Percentiles rank a stretch among this genome's conserved stretches.
These are phyloP conservation scores for Chlamydomonas sphaeroides DNA, from an alignment of 139 green algal genomes.

Conservation along the genomic window DNA sequence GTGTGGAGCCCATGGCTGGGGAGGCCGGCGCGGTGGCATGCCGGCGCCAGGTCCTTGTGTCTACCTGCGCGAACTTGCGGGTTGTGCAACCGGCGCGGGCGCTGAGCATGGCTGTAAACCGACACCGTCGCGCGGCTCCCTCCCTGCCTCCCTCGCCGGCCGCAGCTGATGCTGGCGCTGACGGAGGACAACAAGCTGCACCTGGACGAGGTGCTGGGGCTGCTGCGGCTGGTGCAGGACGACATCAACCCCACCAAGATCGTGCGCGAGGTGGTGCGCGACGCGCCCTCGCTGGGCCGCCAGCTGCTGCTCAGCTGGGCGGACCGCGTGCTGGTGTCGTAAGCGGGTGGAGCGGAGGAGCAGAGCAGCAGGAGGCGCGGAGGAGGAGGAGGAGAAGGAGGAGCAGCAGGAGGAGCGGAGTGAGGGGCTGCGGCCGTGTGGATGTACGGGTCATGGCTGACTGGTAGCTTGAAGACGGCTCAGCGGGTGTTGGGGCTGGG, in stretches of 20 bases:
- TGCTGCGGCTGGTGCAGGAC: conserved; percentile 67
- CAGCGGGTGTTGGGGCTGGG: no score
- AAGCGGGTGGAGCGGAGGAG: not conserved
- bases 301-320: conserved; percentile 70
- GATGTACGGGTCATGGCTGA: no score
- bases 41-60: no score
- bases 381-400: no score
- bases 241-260: conserved; percentile 39
- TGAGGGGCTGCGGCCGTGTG: no score
- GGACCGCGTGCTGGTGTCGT: conserved; percentile 67
- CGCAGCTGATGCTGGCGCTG: conserved; percentile 89
- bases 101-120: no score
- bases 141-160: not conserved
- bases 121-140: not conserved
- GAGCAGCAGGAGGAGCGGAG: no score
- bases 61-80: no score
- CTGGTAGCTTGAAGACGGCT: no score
- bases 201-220: conserved; percentile 74
- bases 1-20: no score
- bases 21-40: no score
- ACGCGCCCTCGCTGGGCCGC: conserved; percentile 51
- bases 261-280: conserved; percentile 52
- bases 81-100: no score
- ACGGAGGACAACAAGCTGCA: conserved; percentile 97
- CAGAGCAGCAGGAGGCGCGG: not conserved